phyloP scores from a whole-genome alignment of 2,329 filamentous ascomycete genomes.

The Exophiala bonariae region DNA sequence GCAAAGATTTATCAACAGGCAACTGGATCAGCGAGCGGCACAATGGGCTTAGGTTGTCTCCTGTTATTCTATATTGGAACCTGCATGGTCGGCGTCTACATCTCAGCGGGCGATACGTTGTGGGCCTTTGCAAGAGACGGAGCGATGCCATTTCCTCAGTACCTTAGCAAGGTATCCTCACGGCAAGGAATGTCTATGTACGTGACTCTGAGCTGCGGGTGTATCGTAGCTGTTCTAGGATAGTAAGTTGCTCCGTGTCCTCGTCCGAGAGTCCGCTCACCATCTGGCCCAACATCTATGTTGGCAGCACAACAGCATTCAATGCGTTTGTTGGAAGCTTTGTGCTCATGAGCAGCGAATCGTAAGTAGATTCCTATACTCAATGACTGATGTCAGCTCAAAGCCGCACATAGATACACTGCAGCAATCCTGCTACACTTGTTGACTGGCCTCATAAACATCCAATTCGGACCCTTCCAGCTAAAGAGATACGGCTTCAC shows the following conservation, averaged over 20 bases:
- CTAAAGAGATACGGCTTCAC: slow-evolving; percentile 52
- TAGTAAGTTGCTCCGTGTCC: slow-evolving; percentile 29
- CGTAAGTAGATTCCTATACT: slow-evolving; percentile 24
- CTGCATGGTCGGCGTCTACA: slow-evolving; percentile 57
- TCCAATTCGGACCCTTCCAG: slow-evolving; percentile 54
- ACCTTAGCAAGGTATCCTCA: slow-evolving; percentile 49
- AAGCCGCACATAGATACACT: slow-evolving; percentile 40
- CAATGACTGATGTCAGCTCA: slow-evolving; percentile 4
- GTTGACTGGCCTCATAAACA: slow-evolving; percentile 51
- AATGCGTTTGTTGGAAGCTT: slow-evolving; percentile 59
- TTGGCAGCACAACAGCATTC: slow-evolving; percentile 44
- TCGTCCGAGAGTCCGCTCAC: slow-evolving; percentile 49
- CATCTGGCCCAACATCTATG: too few relatives aligned
- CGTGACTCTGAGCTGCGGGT: slow-evolving; percentile 53
- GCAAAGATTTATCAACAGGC: slow-evolving; percentile 66
- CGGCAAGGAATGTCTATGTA: slow-evolving; percentile 55
- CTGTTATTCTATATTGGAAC: slow-evolving; percentile 55
- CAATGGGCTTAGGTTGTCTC: slow-evolving; percentile 54
- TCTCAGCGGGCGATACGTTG: slow-evolving; percentile 62
- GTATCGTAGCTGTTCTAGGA: slow-evolving; percentile 54
- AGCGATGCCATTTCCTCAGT: slow-evolving; percentile 54
- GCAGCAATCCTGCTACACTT: slow-evolving; percentile 54
- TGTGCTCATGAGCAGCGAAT: slow-evolving; percentile 57
- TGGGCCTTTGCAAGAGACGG: slow-evolving; percentile 63
- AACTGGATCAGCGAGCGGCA: slow-evolving; percentile 52